A percentile compares a stretch with the other conserved stretches of the same genome.
These are phyloP conservation scores for Fusarium robinianum DNA, from an alignment of 2,329 filamentous ascomycete species.

Conservation along the genomic window DNA sequence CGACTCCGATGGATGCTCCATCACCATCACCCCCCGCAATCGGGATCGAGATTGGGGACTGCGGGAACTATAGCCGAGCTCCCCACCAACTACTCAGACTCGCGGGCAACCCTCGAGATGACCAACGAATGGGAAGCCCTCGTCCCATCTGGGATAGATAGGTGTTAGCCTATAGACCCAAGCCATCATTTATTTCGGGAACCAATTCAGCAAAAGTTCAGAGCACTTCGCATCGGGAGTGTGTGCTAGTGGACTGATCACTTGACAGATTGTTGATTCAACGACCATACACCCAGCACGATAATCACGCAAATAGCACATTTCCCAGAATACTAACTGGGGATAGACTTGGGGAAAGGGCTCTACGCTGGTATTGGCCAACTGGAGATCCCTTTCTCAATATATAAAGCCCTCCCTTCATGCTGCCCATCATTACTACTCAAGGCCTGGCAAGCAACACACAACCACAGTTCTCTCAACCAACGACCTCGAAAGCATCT, in stretches of 20 bases:
- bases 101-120: slow-evolving; percentile 4
- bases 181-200: slow-evolving; percentile 2
- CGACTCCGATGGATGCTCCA: too few species aligned
- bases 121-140: not conserved
- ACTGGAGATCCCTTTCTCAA: not conserved
- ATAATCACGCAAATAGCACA: not conserved
- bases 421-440: not conserved
- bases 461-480: not conserved
- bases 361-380: not conserved
- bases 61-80: slow-evolving; percentile 22
- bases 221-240: not conserved
- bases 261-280: slow-evolving; percentile 5
- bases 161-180: not conserved
- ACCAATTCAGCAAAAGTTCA: not conserved
- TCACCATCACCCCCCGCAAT: not conserved
- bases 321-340: not conserved
- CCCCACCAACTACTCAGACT: slow-evolving; percentile 9
- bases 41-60: not conserved
- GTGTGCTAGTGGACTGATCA: slow-evolving; percentile 1
- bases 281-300: slow-evolving; percentile 1
- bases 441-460: not conserved
- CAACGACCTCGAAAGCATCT: not conserved
- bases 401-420: slow-evolving; percentile 3
- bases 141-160: slow-evolving; percentile 2
- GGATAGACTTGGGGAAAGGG: not conserved